These are phyloP conservation scores for Rickenella mellea DNA, from an alignment of 768 basidiomycete genomes.

Conservation along the genomic window DNA sequence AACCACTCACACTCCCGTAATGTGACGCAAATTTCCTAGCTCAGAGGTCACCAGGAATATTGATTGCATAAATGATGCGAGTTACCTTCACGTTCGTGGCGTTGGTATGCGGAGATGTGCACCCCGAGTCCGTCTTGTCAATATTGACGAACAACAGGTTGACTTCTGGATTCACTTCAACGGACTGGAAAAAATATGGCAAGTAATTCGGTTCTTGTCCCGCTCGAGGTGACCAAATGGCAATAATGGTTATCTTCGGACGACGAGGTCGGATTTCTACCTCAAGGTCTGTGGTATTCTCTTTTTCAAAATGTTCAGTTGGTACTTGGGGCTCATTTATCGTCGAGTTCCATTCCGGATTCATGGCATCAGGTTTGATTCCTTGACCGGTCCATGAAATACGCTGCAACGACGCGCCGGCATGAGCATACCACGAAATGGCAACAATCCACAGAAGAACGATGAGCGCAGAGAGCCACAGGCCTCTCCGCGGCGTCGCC, in stretches of 20 bases:
- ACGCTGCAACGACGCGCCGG: too few species aligned
- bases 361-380: too few species aligned
- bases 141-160: background rate
- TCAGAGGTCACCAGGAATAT: background rate
- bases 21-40: background rate
- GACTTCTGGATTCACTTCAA: background rate
- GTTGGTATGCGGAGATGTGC: background rate
- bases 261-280: too few species aligned
- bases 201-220: background rate
- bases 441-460: too few species aligned
- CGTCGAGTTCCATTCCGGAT: too few species aligned
- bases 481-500: too few species aligned
- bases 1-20: background rate
- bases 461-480: too few species aligned
- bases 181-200: background rate
- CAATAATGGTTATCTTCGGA: background rate
- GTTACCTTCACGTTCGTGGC: background rate
- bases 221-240: background rate
- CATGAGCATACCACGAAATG: too few species aligned
- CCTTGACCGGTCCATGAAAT: too few species aligned
- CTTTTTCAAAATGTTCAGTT: too few species aligned
- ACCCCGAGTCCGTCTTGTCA: background rate
- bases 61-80: background rate
- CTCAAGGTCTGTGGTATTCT: too few species aligned
- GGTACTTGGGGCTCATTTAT: too few species aligned